A percentile compares a stretch with the other conserved stretches of the same genome.
Evolutionary conservation across 345 rosid genomes (phyloP).

Genomic region (Eutrema heterophyllum): DNA sequence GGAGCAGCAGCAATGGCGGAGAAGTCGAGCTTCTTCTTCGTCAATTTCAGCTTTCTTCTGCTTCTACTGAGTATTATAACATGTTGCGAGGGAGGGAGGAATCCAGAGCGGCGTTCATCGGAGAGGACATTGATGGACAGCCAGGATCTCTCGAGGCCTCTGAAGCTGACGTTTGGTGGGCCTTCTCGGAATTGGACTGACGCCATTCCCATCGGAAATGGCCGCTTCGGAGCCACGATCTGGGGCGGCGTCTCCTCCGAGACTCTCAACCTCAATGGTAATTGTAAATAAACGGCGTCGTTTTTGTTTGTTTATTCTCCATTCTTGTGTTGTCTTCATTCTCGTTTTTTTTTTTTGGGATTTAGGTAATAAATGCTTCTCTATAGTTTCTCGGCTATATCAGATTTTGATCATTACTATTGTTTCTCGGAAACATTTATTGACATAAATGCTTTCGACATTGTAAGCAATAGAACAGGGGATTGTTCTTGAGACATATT

Average conservation of each 20-base stretch:
- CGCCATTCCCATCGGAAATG: constrained; percentile 83
- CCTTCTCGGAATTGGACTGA: constrained; percentile 87
- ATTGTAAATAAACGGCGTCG: background rate
- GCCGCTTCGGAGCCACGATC: constrained; percentile 88
- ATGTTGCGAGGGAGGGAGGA: constrained; percentile 38
- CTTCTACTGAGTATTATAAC: background rate
- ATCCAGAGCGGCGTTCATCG: constrained; percentile 41
- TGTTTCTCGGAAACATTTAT: background rate
- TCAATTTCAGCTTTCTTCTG: constrained; percentile 12
- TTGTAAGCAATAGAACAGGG: constrained; percentile 1
- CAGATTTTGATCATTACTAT: background rate
- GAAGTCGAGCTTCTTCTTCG: constrained; percentile 30
- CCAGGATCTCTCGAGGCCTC: constrained; percentile 36
- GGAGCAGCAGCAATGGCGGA: constrained; percentile 25
- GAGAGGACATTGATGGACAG: constrained; percentile 36
- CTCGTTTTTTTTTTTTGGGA: background rate
- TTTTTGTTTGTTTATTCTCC: background rate
- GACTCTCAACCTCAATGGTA: constrained; percentile 77
- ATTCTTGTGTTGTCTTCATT: background rate
- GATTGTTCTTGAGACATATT: background rate
- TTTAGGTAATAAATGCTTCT: constrained; percentile 18
- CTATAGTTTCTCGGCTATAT: background rate
- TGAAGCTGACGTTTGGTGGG: constrained; percentile 56
- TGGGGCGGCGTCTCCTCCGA: constrained; percentile 85
- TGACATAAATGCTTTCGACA: background rate